Percentiles rank a stretch among this genome's conserved stretches.
phyloP scores from a whole-genome alignment of 805 yeast genomes.

The Yamadazyma insecticola region DNA sequence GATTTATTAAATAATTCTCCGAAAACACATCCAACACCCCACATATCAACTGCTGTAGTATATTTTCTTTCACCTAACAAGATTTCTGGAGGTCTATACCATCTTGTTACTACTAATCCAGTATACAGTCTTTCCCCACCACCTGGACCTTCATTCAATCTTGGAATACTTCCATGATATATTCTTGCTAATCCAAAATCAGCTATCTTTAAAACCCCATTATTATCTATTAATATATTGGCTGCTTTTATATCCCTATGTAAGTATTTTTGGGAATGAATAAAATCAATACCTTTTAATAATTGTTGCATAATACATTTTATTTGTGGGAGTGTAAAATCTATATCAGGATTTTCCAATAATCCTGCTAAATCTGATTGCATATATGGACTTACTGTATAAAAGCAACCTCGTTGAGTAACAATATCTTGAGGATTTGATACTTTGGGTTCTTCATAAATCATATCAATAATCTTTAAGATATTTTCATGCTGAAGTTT shows the following conservation, averaged over 20 bases:
- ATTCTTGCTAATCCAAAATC: conserved; percentile 92
- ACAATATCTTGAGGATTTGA: conserved; percentile 28
- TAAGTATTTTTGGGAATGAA: conserved; percentile 56
- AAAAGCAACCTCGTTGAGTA: conserved; percentile 49
- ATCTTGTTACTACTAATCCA: conserved; percentile 82
- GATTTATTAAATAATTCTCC: conserved; percentile 80
- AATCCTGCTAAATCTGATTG: conserved; percentile 88
- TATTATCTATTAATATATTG: conserved; percentile 74
- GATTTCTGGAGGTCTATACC: conserved; percentile 97
- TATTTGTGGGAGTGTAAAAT: conserved; percentile 59
- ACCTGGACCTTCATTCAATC: conserved; percentile 48
- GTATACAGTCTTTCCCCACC: conserved; percentile 53
- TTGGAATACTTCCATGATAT: conserved; percentile 61
- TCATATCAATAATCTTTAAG: conserved; percentile 74
- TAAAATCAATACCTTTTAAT: conserved; percentile 72
- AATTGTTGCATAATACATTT: conserved; percentile 81
- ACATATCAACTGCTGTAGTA: conserved; percentile 92
- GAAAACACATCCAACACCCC: conserved; percentile 97
- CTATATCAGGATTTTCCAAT: conserved; percentile 69
- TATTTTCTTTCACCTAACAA: conserved; percentile 79
- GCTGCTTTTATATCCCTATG: conserved; percentile 97
- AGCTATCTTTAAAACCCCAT: conserved; percentile 82
- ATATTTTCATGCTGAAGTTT: conserved; percentile 65
- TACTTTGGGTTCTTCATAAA: conserved; percentile 39
- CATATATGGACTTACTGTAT: conserved; percentile 91